Evolutionary conservation across 331 rosid genomes (phyloP).

Genomic region (Quercus tomentella): DNA sequence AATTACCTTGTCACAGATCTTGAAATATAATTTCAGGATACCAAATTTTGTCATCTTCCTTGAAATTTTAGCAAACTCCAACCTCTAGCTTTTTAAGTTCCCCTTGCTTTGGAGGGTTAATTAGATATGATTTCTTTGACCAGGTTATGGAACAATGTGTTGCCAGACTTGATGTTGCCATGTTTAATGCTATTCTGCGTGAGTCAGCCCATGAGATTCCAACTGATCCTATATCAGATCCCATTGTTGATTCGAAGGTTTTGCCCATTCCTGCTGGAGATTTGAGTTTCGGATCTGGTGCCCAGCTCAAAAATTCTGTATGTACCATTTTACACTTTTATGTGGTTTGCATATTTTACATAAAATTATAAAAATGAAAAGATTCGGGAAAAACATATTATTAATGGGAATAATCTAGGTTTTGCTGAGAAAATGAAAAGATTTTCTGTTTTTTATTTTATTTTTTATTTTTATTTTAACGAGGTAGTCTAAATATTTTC

Average conservation of each 20-base stretch:
- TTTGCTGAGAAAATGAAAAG: neutral
- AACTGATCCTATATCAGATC: slow-evolving; percentile 96
- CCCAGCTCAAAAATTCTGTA: slow-evolving; percentile 95
- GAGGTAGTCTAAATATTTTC: neutral
- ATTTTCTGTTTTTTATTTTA: neutral
- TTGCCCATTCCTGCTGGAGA: slow-evolving; percentile 96
- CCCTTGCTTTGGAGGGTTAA: slow-evolving; percentile 17
- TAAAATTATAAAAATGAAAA: neutral
- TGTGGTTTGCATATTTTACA: neutral
- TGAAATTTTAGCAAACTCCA: neutral
- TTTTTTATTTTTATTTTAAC: neutral
- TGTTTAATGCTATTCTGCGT: slow-evolving; percentile 95
- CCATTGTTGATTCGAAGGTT: slow-evolving; percentile 85
- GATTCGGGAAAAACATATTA: neutral
- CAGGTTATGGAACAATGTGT: slow-evolving; percentile 92
- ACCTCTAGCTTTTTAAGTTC: slow-evolving; percentile 2
- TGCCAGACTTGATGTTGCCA: slow-evolving; percentile 88
- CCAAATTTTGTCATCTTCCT: slow-evolving; percentile 10
- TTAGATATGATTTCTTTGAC: slow-evolving; percentile 14
- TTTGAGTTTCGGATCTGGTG: slow-evolving; percentile 97
- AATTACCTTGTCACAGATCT: neutral
- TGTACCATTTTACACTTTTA: slow-evolving; percentile 3
- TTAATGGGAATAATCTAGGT: neutral
- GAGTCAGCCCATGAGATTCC: slow-evolving; percentile 95
- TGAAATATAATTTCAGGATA: neutral